A percentile compares a stretch with the other conserved stretches of the same genome.
These are phyloP conservation scores for Triadica sebifera DNA, from an alignment of 345 rosid species.

Conservation along the genomic window DNA sequence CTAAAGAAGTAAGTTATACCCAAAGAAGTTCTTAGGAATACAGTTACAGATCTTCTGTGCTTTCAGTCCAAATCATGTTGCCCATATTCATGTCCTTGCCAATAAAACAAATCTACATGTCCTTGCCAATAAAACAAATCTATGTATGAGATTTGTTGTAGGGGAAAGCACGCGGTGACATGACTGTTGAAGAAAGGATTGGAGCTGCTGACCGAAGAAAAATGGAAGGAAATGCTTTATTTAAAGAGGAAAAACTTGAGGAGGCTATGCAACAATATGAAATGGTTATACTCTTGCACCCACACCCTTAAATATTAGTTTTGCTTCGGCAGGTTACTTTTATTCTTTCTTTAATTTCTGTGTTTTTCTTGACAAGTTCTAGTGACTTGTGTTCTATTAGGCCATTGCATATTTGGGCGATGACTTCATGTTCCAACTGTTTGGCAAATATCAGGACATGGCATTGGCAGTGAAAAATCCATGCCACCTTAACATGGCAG, in stretches of 20 bases:
- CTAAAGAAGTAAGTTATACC: constrained; percentile 68
- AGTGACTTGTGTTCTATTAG: constrained; percentile 35
- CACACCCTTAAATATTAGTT: constrained; percentile 15
- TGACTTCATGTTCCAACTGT: constrained; percentile 94
- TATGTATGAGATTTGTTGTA: constrained; percentile 23
- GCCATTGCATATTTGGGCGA: constrained; percentile 94
- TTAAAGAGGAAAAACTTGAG: constrained; percentile 75
- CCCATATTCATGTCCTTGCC: constrained; percentile 5
- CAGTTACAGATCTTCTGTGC: background rate
- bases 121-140: constrained; percentile 2
- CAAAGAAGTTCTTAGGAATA: background rate
- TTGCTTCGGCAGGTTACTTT: background rate
- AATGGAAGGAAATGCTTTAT: constrained; percentile 86
- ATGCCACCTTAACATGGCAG: constrained; percentile 91
- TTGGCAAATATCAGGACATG: constrained; percentile 94
- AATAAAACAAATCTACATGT: background rate
- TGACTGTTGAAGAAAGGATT: constrained; percentile 98
- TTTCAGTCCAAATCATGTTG: background rate
- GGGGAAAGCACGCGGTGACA: constrained; percentile 93
- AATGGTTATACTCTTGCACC: constrained; percentile 55
- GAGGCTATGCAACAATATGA: constrained; percentile 99
- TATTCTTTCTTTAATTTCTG: background rate
- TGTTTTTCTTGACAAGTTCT: constrained; percentile 22
- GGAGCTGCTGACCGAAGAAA: constrained; percentile 90
- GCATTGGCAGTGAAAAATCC: constrained; percentile 98